Evolutionary conservation across 2,329 filamentous ascomycete genomes (phyloP), one percentile per base, ranked within the genome.

Genomic region (Colletotrichum shisoi): DNA sequence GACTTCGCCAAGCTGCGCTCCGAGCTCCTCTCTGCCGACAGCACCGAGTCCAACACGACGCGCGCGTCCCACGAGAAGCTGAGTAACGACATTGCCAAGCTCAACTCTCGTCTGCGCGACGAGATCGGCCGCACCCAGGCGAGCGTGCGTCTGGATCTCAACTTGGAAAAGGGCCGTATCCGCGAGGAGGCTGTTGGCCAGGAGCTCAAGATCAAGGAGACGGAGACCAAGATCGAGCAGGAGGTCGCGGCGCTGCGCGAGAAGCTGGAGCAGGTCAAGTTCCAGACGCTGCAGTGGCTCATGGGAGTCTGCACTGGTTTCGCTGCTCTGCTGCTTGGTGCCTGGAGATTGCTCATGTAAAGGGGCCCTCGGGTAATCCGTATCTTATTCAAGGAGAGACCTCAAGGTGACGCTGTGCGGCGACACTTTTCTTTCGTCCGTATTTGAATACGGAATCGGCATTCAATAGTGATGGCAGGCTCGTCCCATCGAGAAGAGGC

Each of bases 121-220:
- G 95, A 99, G 80, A 94, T 99, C 72, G 91, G 93, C 66, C 87
- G 95, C 49, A 98, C 95, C 3, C 94, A 98, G 80, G 94, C 94
- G 6, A 94, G 91, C 69, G 94, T 98, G 44, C 86, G 94, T 68
- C 82, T 99, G 52, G 95, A 99, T 79, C 81, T 99, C 69, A 99
- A 98, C 79, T 82, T 99, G 52, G 95, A 99, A 76, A 99, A 99
- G 82, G 95, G 95, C 15, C 87, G 95, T 70, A 99, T 98, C 72
- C 85, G 95, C 69, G 95, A 99, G 80, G 95, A 99, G 83, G 93
- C 94, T 19, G 96, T 97, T 71, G 91, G 91, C 65, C 95, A 98
- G 81, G 95, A 99, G 79, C 88, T 99, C 79, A 96, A 97, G 83
- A 93, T 99, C 74, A 97, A 97, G 83, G 95, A 99, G 85, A 98